Percentiles rank a stretch among this genome's conserved stretches.
These are phyloP conservation scores for Dictyostelium intermedium DNA, from an alignment of 78 protist genomes.

Conservation along the genomic window DNA sequence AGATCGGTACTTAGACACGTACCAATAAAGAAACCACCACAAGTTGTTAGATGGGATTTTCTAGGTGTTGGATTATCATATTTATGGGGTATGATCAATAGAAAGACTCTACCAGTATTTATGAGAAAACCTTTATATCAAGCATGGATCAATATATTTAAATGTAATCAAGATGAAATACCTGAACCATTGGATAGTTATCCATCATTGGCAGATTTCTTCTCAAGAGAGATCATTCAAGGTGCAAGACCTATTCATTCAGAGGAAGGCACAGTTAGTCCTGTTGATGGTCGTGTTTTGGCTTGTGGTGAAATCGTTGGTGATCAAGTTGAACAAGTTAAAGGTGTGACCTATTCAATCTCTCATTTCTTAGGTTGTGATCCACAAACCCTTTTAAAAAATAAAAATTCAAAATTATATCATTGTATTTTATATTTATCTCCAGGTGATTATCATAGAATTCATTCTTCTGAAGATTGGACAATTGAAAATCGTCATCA, in stretches of 20 bases:
- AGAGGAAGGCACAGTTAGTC: slow-evolving; percentile 56
- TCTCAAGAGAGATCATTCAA: slow-evolving; percentile 59
- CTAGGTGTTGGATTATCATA: slow-evolving; percentile 78
- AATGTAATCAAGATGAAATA: slow-evolving; percentile 76
- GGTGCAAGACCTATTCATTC: slow-evolving; percentile 56
- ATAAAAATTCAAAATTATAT: slow-evolving; percentile 59
- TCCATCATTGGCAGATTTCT: slow-evolving; percentile 77
- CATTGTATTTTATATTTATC: slow-evolving; percentile 86
- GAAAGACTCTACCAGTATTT: slow-evolving; percentile 39
- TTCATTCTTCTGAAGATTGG: slow-evolving; percentile 88
- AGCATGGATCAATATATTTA: slow-evolving; percentile 71
- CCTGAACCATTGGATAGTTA: slow-evolving; percentile 63
- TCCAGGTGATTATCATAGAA: slow-evolving; percentile 93
- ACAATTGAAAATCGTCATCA: not conserved
- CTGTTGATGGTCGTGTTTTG: slow-evolving; percentile 87
- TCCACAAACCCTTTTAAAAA: slow-evolving; percentile 32
- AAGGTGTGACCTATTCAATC: slow-evolving; percentile 88
- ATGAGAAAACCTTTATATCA: slow-evolving; percentile 63
- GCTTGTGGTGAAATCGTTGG: slow-evolving; percentile 71
- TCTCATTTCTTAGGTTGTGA: slow-evolving; percentile 77
- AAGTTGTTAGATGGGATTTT: slow-evolving; percentile 81
- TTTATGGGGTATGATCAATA: slow-evolving; percentile 74
- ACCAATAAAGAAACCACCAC: slow-evolving; percentile 80
- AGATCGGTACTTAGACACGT: not conserved
- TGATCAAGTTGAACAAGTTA: slow-evolving; percentile 85